phyloP scores from a whole-genome alignment of 495 filamentous ascomycete genomes.

The Pyrenula aspistea region DNA sequence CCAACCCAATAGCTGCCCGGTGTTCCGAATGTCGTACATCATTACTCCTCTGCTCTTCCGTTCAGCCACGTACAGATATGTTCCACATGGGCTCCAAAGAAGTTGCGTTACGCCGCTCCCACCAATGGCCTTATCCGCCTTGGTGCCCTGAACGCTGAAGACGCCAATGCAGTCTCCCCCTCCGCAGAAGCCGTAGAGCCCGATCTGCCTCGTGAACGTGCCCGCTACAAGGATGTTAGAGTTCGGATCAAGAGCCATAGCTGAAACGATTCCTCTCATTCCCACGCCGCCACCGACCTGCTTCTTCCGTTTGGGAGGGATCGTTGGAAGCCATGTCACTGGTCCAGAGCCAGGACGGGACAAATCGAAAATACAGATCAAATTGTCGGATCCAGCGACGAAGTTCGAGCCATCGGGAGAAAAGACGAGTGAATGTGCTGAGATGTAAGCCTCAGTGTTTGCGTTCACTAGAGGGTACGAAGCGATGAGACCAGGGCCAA shows the following conservation, averaged over 20 bases:
- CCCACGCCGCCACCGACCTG: slow-evolving; percentile 59
- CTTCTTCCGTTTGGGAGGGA: slow-evolving; percentile 60
- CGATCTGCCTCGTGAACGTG: slow-evolving; percentile 65
- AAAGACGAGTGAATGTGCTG: slow-evolving; percentile 66
- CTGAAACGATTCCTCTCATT: slow-evolving; percentile 74
- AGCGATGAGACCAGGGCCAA: slow-evolving; percentile 32
- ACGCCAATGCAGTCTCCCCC: slow-evolving; percentile 54
- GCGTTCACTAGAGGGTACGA: slow-evolving; percentile 61
- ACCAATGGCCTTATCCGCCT: slow-evolving; percentile 29
- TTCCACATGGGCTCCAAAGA: slow-evolving; percentile 73
- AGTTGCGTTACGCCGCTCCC: slow-evolving; percentile 66
- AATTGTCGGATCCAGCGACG: slow-evolving; percentile 61
- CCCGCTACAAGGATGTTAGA: slow-evolving; percentile 65
- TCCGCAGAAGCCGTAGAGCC: slow-evolving; percentile 61
- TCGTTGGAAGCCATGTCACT: slow-evolving; percentile 50
- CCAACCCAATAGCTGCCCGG: slow-evolving; percentile 53
- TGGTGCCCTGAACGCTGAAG: slow-evolving; percentile 38
- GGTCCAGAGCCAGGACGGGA: slow-evolving; percentile 53
- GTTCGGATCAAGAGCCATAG: slow-evolving; percentile 38
- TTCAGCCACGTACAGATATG: slow-evolving; percentile 81
- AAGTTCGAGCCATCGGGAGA: slow-evolving; percentile 43
- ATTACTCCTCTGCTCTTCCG: slow-evolving; percentile 59
- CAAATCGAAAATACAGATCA: slow-evolving; percentile 70
- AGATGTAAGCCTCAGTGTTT: slow-evolving; percentile 68
- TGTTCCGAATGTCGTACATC: slow-evolving; percentile 75